Evolutionary conservation across 257 asterid species (phyloP).

Genomic region (Solanum clarkiae): DNA sequence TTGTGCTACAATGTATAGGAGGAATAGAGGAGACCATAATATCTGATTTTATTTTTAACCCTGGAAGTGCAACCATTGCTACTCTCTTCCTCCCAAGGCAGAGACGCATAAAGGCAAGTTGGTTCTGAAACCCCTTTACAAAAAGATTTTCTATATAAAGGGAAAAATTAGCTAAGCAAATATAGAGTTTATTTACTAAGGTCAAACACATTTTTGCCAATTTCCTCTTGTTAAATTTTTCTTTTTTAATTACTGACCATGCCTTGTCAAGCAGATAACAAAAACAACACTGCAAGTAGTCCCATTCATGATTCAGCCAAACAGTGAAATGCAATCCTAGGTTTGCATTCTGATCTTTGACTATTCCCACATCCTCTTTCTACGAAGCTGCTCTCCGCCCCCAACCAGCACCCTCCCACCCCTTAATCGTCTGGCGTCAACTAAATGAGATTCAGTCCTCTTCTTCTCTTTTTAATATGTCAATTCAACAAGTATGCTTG

Average conservation of each 20-base stretch:
- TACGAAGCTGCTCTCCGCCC: neutral
- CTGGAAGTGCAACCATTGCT: neutral
- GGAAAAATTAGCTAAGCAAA: neutral
- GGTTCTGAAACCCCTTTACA: neutral
- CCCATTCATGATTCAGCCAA: neutral
- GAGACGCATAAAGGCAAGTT: neutral
- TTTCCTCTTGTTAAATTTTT: neutral
- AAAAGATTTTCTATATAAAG: neutral
- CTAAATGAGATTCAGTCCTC: neutral
- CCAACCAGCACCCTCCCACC: neutral
- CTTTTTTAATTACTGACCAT: neutral
- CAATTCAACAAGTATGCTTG: neutral
- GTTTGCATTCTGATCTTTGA: neutral
- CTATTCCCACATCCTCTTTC: neutral
- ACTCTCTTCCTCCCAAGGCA: neutral
- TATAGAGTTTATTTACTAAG: neutral
- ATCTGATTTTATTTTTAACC: neutral
- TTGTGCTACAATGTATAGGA: neutral
- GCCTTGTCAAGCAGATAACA: neutral
- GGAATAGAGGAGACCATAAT: neutral
- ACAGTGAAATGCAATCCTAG: neutral
- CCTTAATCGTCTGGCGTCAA: neutral
- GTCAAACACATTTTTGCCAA: neutral
- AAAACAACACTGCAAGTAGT: neutral
- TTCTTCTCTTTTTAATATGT: neutral